phyloP scores from a whole-genome alignment of 2,329 filamentous ascomycete species.

The Gremmenia infestans region DNA sequence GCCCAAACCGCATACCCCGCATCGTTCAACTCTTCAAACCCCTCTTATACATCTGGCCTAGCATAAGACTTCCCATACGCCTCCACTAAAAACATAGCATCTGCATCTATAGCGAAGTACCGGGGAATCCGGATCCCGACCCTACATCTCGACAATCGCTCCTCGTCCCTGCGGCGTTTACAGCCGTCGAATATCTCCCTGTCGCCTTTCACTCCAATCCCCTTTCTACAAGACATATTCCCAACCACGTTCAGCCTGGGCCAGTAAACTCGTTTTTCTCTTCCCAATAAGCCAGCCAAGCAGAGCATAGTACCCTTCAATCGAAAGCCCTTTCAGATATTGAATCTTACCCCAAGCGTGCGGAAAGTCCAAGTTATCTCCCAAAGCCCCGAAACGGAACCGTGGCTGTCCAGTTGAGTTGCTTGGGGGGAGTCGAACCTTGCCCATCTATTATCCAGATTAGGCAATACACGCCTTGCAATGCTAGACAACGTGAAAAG shows the following conservation, averaged over 20 bases:
- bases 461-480: constrained; percentile 33
- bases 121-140: too few species aligned
- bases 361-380: constrained; percentile 7
- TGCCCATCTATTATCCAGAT: constrained; percentile 39
- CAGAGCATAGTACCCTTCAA: constrained; percentile 5
- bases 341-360: constrained; percentile 4
- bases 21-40: too few species aligned
- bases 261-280: not conserved
- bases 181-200: not conserved
- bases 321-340: constrained; percentile 3
- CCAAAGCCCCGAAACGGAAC: not conserved
- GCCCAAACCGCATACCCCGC: too few species aligned
- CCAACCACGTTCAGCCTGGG: not conserved
- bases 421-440: constrained; percentile 46
- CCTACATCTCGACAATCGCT: not conserved
- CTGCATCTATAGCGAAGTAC: too few species aligned
- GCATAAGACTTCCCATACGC: too few species aligned
- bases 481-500: not conserved
- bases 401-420: constrained; percentile 35
- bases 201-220: not conserved
- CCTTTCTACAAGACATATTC: not conserved
- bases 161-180: not conserved
- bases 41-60: too few species aligned
- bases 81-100: too few species aligned
- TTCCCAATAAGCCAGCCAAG: constrained; percentile 4